Evolutionary conservation across 345 rosid genomes (phyloP), one percentile per base, ranked within the genome.

Genomic region (Turnera subulata): DNA sequence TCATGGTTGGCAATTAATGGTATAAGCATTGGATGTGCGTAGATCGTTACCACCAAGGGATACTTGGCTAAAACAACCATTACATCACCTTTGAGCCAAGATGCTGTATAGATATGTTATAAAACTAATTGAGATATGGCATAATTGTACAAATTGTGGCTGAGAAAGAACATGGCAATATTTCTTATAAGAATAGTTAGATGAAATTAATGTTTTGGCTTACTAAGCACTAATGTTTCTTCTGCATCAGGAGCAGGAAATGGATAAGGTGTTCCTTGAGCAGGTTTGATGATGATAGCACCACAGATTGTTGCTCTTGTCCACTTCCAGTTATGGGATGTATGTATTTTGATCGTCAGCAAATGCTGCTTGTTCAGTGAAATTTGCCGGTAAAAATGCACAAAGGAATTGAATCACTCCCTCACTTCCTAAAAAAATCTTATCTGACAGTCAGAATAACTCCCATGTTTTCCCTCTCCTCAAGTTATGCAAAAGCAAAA

Each of bases 251-350:
- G 69, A 0, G n/a, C 23, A 13, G 57, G 44, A 16, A 39, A 65
- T 6, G 69, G 69, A 8, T 56, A 65, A 1, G 46, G 14, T 22
- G 56, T 14, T 12, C 69, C 69, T 5, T 0, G 1, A 26, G 57
- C 35, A 16, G 69, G 69, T 15, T 19, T 29, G 18, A 65, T 40
- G 23, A 56, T 22, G 26, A 65, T n/a, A 61, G 97, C 92, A 44
- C 97, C 95, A 47, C 86, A 76, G 26, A 89, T 90, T 2, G 97
- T 89, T 47, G 97, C 97, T 76, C 97, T 64, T 4, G 81, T 76
- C 90, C 88, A 89, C n/a, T n/a, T n/a, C n/a, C n/a, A n/a, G n/a
- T n/a, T n/a, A n/a, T n/a, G n/a, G n/a, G n/a, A n/a, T n/a, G n/a
- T n/a, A n/a, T n/a, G n/a, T n/a, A n/a, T n/a, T n/a, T n/a, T n/a